Percentiles rank a stretch among this genome's conserved stretches.
Evolutionary conservation across 352 stramenopile species (phyloP).

Genomic region (Globisporangium emineosum): DNA sequence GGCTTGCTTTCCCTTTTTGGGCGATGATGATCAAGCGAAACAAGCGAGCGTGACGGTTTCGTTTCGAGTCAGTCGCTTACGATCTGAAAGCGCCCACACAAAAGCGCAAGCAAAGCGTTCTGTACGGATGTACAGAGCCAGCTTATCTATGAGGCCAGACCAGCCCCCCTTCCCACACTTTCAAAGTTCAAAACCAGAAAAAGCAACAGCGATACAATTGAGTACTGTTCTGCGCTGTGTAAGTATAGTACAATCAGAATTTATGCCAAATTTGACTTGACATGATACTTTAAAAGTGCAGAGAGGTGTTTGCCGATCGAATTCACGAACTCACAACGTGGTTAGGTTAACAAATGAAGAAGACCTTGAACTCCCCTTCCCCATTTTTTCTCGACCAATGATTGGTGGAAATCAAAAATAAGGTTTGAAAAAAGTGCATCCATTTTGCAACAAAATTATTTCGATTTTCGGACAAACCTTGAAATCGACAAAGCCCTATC

Average conservation of each 20-base stretch:
- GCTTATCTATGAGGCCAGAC: neutral
- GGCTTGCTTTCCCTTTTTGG: constrained; percentile 6
- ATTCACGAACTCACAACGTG: too few relatives aligned
- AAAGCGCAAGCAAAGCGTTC: too few relatives aligned
- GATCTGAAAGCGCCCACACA: too few relatives aligned
- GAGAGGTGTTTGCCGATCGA: too few relatives aligned
- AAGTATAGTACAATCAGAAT: neutral
- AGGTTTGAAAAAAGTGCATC: too few relatives aligned
- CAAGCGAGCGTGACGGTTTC: neutral
- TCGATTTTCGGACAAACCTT: too few relatives aligned
- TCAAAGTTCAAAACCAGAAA: neutral
- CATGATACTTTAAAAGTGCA: neutral
- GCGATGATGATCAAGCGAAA: neutral
- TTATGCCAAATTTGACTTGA: neutral
- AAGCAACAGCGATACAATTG: neutral
- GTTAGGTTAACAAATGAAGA: too few relatives aligned
- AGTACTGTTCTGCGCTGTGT: neutral
- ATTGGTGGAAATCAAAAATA: too few relatives aligned
- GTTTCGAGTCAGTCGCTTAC: constrained; percentile 3
- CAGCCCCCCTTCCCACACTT: neutral
- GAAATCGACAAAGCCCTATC: too few relatives aligned
- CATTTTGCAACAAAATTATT: too few relatives aligned
- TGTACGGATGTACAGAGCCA: neutral
- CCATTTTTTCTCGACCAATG: too few relatives aligned
- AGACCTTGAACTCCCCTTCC: too few relatives aligned